Percentiles rank a stretch among this genome's conserved stretches.
Evolutionary conservation across 2,329 filamentous ascomycete genomes (phyloP).

Genomic region (Fusarium sp.): DNA sequence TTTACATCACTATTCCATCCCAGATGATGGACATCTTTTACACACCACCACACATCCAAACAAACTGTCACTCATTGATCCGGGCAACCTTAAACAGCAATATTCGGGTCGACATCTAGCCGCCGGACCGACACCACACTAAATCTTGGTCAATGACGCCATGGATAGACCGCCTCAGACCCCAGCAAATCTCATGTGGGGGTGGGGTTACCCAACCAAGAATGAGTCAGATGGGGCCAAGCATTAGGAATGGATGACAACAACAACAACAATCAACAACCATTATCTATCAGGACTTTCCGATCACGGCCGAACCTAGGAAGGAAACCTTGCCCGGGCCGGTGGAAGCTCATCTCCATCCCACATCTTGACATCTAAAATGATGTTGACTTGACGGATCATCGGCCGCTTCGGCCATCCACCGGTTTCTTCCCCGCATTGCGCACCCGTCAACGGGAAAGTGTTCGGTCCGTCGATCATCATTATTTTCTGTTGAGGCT

Average conservation of each 20-base stretch:
- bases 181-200: conserved; percentile 34
- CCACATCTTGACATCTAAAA: conserved; percentile 8
- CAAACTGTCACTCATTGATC: conserved; percentile 23
- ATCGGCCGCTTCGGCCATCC: conserved; percentile 33
- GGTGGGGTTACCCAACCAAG: conserved; percentile 26
- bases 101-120: conserved; percentile 27
- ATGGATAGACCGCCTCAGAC: conserved; percentile 25
- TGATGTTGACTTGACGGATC: conserved; percentile 21
- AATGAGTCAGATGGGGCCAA: conserved; percentile 38
- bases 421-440: conserved; percentile 30
- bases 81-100: conserved; percentile 24
- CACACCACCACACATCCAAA: conserved; percentile 16
- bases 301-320: conserved; percentile 35
- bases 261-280: conserved; percentile 34
- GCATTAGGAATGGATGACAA: conserved; percentile 33
- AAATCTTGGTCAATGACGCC: conserved; percentile 38
- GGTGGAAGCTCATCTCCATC: conserved; percentile 29
- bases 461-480: conserved; percentile 20
- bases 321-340: conserved; percentile 16
- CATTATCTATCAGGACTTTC: conserved; percentile 28
- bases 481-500: conserved; percentile 27
- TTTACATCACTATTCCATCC: conserved; percentile 38
- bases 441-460: conserved; percentile 21
- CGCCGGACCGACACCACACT: conserved; percentile 31
- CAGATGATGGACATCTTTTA: conserved; percentile 20